Evolutionary conservation across 2,329 filamentous ascomycete genomes (phyloP).

Genomic region (Paramyrothecium roridum): DNA sequence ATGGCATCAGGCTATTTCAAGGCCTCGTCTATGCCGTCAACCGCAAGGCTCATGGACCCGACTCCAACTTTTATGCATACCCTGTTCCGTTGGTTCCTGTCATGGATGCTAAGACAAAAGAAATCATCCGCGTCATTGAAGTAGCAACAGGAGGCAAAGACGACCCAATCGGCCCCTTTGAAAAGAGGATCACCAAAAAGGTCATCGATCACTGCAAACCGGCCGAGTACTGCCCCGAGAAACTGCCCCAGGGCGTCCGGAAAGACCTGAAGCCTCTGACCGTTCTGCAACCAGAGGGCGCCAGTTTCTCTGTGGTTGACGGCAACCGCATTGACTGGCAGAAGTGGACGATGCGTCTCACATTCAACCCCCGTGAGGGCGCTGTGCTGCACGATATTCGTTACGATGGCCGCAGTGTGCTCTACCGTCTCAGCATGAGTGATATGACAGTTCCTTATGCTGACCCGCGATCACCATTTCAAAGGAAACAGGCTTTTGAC

Average conservation of each 20-base stretch:
- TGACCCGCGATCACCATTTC: slow-evolving; percentile 59
- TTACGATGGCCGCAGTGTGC: slow-evolving; percentile 62
- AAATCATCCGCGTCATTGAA: slow-evolving; percentile 29
- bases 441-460: slow-evolving; percentile 72
- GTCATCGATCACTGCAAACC: slow-evolving; percentile 25
- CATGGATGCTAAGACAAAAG: slow-evolving; percentile 23
- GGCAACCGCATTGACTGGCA: slow-evolving; percentile 51
- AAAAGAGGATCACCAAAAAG: slow-evolving; percentile 8
- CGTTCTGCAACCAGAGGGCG: slow-evolving; percentile 31
- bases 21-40: slow-evolving; percentile 28
- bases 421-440: slow-evolving; percentile 63
- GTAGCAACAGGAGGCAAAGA: slow-evolving; percentile 27
- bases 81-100: slow-evolving; percentile 48
- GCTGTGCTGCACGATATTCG: slow-evolving; percentile 65
- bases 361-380: slow-evolving; percentile 68
- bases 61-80: slow-evolving; percentile 55
- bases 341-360: slow-evolving; percentile 66
- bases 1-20: slow-evolving; percentile 27
- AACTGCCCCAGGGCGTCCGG: slow-evolving; percentile 33
- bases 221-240: slow-evolving; percentile 40
- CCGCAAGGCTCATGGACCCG: slow-evolving; percentile 33
- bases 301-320: slow-evolving; percentile 37
- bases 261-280: slow-evolving; percentile 59
- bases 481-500: slow-evolving; percentile 68
- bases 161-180: slow-evolving; percentile 17